Conservation (phyloP, 306 rosid species). For the Quercus engelmannii region DNA sequence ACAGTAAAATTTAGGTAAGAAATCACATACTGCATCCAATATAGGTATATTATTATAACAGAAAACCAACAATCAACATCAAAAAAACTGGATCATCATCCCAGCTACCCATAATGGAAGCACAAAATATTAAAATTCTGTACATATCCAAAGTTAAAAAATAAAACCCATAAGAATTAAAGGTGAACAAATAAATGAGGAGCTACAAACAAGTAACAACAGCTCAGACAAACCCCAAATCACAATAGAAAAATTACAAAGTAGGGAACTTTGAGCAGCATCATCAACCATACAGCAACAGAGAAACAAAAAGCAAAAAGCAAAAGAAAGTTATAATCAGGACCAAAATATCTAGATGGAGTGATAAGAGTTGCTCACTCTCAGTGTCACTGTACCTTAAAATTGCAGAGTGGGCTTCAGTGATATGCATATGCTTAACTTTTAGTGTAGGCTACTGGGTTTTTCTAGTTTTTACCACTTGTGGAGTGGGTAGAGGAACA, state of each 20-base stretch:
- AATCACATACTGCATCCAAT: neutral
- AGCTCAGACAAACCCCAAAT: neutral
- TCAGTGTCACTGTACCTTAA: slow-evolving; percentile 20
- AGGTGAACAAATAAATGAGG: too few relatives aligned
- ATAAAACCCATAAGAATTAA: neutral
- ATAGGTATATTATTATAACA: neutral
- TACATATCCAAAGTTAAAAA: neutral
- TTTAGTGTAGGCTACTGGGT: neutral
- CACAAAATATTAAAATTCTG: neutral
- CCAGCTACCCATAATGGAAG: neutral
- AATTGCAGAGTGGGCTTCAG: slow-evolving; percentile 25
- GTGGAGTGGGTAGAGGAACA: slow-evolving; percentile 27
- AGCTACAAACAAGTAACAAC: neutral
- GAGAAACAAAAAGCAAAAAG: neutral
- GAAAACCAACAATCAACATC: neutral
- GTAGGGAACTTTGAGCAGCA: neutral
- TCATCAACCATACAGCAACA: neutral
- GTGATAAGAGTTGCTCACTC: slow-evolving; percentile 39
- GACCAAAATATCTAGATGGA: slow-evolving; percentile 14
- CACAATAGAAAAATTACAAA: neutral
- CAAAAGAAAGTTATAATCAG: neutral
- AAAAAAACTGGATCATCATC: neutral
- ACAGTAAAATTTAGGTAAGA: neutral
- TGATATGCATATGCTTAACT: slow-evolving; percentile 5
- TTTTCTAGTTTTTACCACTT: slow-evolving; percentile 32